Evolutionary conservation across 2,329 filamentous ascomycete genomes (phyloP), one percentile per base, ranked within the genome.

Genomic region (Zalaria obscura): DNA sequence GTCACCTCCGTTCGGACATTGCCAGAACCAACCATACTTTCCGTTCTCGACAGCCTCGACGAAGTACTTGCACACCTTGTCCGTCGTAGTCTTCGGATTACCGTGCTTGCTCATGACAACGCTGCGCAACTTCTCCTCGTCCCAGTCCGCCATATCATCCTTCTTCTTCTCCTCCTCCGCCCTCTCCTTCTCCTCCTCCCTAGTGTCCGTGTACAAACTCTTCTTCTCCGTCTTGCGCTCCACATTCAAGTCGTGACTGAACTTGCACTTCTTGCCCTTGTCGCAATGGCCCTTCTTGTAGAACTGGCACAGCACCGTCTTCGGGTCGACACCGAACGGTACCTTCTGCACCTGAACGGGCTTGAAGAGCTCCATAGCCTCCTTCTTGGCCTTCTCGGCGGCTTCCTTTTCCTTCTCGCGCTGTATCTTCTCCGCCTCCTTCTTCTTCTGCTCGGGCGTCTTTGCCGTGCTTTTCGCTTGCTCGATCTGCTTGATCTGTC

Each of bases 21-120:
- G 73, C 91, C 91, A 98, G 67, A 98, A 96, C 91, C 91, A 98
- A 48, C 91, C 91, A 56, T 98, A 98, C 65, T 96, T 98, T 55
- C 87, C 84, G 58, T 98, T 91, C 66, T 98, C 91, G 48, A 98
- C 91, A 26, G 91, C 91, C 52, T 88, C 80, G 59, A 96, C 91
- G 61, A 98, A 98, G 70, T 69, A 94, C 66, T 96, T 98, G 84
- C 91, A 98, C 51, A 98, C 91, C 67, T 96, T 98, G 60, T 98
- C 91, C 37, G 91, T 98, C 4, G 83, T 84, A 25, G 88, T 94
- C 60, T 81, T 79, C 46, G 93, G 91, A 64, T 98, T 98, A 40
- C 91, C 91, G 64, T 98, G 93, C 69, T 98, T 98, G 55, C 83
- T 93, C 59, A 93, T 54, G 25, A 98, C 86, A 31, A 98, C 91